Base-by-base conservation (phyloP, 2,329 filamentous ascomycete genomes). In the Stylonectria norvegica region DNA sequence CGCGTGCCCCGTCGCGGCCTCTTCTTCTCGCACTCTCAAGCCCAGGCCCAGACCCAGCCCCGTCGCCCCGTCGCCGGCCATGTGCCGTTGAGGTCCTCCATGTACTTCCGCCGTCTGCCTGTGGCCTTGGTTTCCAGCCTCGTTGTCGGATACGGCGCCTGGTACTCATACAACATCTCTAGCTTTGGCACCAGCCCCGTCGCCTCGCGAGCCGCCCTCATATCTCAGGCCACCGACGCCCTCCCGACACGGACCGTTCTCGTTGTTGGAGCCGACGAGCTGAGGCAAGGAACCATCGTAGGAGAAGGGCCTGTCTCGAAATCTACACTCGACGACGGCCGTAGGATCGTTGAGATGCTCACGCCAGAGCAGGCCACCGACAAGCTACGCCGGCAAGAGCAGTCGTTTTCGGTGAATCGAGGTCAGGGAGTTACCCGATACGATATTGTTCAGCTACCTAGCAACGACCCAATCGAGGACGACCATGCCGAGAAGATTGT, bases 401-500 rank as follows among this genome's bases (percentile, higher is more conserved):
- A 95, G 69, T 96, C 90, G 20, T 97, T 90, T 66, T 72, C 89
- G 8, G 88, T 98, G 28, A 89, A 89, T 44, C 76, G 93, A 37
- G 94, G 93, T 11, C 79, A 88, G 62, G 93, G 93, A 25, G 91
- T 98, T 27, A 83, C 95, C 48, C 82, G 93, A 52, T 98, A 98
- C 61, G 93, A 98, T 65, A 73, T 96, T 7, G 89, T 93, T 17
- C 93, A 98, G 65, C 78, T 97, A 45, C 87, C 91, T 8, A 95
- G 89, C 71, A 98, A 98, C 64, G 88, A 95, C 56, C 93, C 93
- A 0, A 98, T 98, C 43, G 93, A 98, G 69, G 93, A 98, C 59
- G 94, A 98, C 60, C 93, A 98, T 61, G 87, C 90, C 37, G 93
- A 98, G 70, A 95, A 95, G 76, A 96, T 97, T 57, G 89, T 98